Evolutionary conservation across 2,329 filamentous ascomycete genomes (phyloP).

Genomic region (Xylariales sp.): DNA sequence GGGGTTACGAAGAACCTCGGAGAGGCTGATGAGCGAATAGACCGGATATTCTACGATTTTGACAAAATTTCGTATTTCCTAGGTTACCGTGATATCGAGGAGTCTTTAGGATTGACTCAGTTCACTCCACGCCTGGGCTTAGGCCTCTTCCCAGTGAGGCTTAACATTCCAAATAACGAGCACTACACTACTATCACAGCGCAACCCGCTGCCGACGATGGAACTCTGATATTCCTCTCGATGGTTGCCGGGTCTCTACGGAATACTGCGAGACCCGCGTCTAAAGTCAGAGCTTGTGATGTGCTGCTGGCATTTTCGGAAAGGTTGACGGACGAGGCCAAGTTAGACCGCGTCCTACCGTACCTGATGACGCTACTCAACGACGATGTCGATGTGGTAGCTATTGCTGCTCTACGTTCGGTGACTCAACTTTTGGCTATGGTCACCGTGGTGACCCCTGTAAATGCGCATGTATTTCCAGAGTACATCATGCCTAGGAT

Average conservation of each 20-base stretch:
- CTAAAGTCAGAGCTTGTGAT: constrained; percentile 84
- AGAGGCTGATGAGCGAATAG: constrained; percentile 89
- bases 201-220: constrained; percentile 70
- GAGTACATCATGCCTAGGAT: constrained; percentile 65
- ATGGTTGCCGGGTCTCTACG: constrained; percentile 83
- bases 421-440: constrained; percentile 85
- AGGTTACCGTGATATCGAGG: constrained; percentile 59
- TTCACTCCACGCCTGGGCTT: constrained; percentile 47
- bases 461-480: constrained; percentile 65
- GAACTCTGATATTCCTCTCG: constrained; percentile 86
- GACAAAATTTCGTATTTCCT: constrained; percentile 97
- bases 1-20: constrained; percentile 67
- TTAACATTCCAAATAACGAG: constrained; percentile 83
- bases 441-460: constrained; percentile 79
- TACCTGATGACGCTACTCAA: constrained; percentile 80
- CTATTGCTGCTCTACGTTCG: constrained; percentile 77
- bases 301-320: constrained; percentile 88
- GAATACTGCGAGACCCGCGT: constrained; percentile 83
- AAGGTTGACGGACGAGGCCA: constrained; percentile 88
- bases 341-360: constrained; percentile 86
- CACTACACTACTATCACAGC: constrained; percentile 60
- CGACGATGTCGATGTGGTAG: constrained; percentile 79
- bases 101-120: constrained; percentile 22
- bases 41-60: constrained; percentile 89
- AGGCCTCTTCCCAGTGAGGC: constrained; percentile 70